Conservation (phyloP, 768 basidiomycete species). For the Leccinum imitatum region DNA sequence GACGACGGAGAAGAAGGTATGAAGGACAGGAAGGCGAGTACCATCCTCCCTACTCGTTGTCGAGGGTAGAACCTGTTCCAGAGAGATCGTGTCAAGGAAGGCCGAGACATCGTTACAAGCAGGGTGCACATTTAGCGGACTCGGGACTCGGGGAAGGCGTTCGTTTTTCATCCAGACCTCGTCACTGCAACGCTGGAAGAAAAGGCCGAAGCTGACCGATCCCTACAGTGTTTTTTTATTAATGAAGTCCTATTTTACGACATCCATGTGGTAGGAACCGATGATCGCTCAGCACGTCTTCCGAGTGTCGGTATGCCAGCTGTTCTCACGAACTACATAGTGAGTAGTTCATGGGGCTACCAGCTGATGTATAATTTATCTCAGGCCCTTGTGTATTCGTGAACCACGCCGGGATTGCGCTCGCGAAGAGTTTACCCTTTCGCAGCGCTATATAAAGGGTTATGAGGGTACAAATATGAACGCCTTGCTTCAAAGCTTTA, state of each 20-base stretch:
- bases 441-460: conserved; percentile 60
- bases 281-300: too few relatives aligned
- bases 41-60: not conserved
- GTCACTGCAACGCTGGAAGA: conserved; percentile 67
- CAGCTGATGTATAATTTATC: too few relatives aligned
- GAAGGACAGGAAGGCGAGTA: conserved; percentile 75
- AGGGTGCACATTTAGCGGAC: conserved; percentile 77
- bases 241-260: too few relatives aligned
- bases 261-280: too few relatives aligned
- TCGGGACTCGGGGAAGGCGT: conserved; percentile 81
- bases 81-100: conserved; percentile 76
- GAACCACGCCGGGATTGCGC: not conserved
- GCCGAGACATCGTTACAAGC: conserved; percentile 44
- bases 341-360: conserved; percentile 86
- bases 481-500: conserved; percentile 70
- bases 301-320: too few relatives aligned
- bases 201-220: conserved; percentile 47
- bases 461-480: conserved; percentile 72
- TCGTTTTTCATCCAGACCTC: conserved; percentile 70
- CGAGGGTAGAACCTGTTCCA: not conserved
- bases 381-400: too few relatives aligned
- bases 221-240: conserved; percentile 38
- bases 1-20: conserved; percentile 44
- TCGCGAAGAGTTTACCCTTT: conserved; percentile 27
- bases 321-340: conserved; percentile 35